These are phyloP conservation scores for Penicillium brevicompactum DNA, from an alignment of 2,329 filamentous ascomycete species.

Conservation along the genomic window DNA sequence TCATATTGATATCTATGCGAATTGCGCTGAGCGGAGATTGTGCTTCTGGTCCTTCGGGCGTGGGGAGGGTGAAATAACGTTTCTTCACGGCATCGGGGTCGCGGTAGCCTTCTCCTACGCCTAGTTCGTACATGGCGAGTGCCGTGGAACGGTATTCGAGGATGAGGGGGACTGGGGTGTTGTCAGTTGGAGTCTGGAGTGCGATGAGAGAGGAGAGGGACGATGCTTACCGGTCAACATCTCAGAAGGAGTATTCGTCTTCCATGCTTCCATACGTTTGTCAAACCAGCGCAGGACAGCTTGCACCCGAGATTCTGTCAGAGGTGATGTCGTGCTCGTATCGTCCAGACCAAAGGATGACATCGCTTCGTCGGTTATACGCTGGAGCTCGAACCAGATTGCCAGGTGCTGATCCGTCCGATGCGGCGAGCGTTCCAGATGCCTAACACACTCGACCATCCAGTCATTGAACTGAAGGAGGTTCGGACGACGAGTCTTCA, in stretches of 20 bases:
- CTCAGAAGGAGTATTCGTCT: constrained; percentile 29
- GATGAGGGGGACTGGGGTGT: constrained; percentile 27
- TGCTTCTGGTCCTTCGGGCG: constrained; percentile 23
- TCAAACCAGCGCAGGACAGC: constrained; percentile 39
- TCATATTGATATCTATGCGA: constrained; percentile 39
- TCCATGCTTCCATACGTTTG: constrained; percentile 38
- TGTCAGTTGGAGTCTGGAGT: neutral
- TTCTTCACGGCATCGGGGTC: constrained; percentile 37
- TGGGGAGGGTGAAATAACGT: constrained; percentile 36
- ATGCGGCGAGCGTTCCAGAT: constrained; percentile 33
- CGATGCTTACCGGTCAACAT: constrained; percentile 31
- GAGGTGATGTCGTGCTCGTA: constrained; percentile 32
- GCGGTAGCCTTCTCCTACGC: constrained; percentile 38
- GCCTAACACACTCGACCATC: constrained; percentile 35
- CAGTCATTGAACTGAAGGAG: constrained; percentile 40
- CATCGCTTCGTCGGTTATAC: constrained; percentile 37
- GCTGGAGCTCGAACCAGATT: constrained; percentile 38
- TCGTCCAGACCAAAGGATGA: constrained; percentile 40
- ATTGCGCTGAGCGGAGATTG: constrained; percentile 31
- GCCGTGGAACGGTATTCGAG: constrained; percentile 34
- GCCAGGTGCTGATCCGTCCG: constrained; percentile 34
- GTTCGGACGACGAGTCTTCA: constrained; percentile 40
- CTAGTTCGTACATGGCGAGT: constrained; percentile 38
- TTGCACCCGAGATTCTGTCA: constrained; percentile 38
- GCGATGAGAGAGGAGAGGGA: neutral